phyloP scores from a whole-genome alignment of 345 rosid genomes.

The Nasturtium officinale region DNA sequence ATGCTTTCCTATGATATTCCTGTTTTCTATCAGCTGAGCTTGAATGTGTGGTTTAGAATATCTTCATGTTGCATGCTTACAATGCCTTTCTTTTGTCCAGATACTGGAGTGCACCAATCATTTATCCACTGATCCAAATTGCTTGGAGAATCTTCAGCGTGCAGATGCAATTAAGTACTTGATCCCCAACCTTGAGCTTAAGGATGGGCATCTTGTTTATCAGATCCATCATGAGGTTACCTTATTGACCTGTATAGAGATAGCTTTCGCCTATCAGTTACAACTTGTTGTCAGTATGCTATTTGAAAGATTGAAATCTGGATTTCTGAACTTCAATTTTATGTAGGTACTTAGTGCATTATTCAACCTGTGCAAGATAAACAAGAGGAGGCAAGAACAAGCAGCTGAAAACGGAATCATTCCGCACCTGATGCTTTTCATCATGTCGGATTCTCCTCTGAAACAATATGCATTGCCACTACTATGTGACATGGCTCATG shows the following conservation, averaged over 20 bases:
- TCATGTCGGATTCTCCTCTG: constrained; percentile 74
- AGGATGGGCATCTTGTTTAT: constrained; percentile 80
- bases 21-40: constrained; percentile 3
- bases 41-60: neutral
- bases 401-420: constrained; percentile 99
- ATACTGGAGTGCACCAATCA: constrained; percentile 82
- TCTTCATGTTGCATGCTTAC: constrained; percentile 20
- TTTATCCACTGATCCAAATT: constrained; percentile 92
- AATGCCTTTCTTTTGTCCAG: constrained; percentile 48
- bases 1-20: neutral
- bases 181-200: constrained; percentile 94
- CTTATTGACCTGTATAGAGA: constrained; percentile 24
- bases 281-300: constrained; percentile 4
- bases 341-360: constrained; percentile 92
- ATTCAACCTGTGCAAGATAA: constrained; percentile 98
- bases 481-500: constrained; percentile 99
- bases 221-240: constrained; percentile 89
- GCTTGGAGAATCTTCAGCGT: constrained; percentile 95
- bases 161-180: constrained; percentile 93
- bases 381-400: constrained; percentile 98
- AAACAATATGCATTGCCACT: constrained; percentile 87
- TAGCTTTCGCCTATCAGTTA: constrained; percentile 8
- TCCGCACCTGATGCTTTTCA: constrained; percentile 91
- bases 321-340: constrained; percentile 5
- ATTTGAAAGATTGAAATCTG: constrained; percentile 10